Conservation (phyloP, 352 stramenopile genomes). For the Globisporangium uncinulatum region DNA sequence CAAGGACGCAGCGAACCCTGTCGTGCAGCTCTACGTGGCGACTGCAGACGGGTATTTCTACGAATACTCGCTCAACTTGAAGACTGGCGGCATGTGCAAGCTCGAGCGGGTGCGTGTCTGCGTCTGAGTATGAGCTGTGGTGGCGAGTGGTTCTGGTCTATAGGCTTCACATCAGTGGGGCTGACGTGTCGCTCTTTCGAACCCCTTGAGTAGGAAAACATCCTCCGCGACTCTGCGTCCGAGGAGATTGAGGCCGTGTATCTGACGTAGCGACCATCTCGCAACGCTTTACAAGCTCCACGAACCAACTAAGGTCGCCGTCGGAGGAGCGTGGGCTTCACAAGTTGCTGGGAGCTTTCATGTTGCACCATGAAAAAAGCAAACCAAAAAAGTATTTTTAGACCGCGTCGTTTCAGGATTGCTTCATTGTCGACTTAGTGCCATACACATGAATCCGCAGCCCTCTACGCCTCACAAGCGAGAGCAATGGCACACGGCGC, state of each 20-base stretch:
- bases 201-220: slow-evolving; percentile 52
- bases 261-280: slow-evolving; percentile 59
- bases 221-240: slow-evolving; percentile 73
- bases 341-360: neutral
- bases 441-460: too few relatives aligned
- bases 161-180: neutral
- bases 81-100: slow-evolving; percentile 71
- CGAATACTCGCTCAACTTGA: slow-evolving; percentile 79
- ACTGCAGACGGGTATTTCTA: slow-evolving; percentile 84
- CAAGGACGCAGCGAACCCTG: slow-evolving; percentile 34
- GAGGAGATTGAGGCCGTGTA: slow-evolving; percentile 85
- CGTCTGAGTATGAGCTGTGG: neutral
- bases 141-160: neutral
- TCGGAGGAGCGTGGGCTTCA: too few relatives aligned
- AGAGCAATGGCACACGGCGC: neutral
- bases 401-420: neutral
- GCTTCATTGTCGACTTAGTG: too few relatives aligned
- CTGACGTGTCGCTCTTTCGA: neutral
- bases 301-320: too few relatives aligned
- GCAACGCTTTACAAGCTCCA: neutral
- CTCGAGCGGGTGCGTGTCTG: slow-evolving; percentile 51
- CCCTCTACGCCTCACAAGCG: too few relatives aligned
- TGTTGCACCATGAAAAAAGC: neutral
- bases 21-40: slow-evolving; percentile 73
- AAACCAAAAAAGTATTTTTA: neutral